These are phyloP conservation scores for Aureobasidium namibiae DNA, from an alignment of 2,329 filamentous ascomycete species.

Conservation along the genomic window DNA sequence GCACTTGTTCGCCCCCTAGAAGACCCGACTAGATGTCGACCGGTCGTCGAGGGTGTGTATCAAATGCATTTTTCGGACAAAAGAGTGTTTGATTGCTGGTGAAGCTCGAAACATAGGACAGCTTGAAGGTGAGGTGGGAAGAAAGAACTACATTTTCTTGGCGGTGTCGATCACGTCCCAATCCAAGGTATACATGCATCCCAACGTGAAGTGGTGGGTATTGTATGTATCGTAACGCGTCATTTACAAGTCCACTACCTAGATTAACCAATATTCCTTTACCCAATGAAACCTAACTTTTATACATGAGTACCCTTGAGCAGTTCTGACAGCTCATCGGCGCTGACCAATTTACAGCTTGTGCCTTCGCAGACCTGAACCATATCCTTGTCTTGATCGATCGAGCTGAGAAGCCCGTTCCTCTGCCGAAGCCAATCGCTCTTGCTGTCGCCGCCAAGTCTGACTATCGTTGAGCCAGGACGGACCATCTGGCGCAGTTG, in stretches of 20 bases:
- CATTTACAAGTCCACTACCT: too few species aligned
- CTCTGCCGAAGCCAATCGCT: slow-evolving; percentile 43
- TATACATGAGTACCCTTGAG: slow-evolving; percentile 9
- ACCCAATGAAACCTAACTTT: neutral
- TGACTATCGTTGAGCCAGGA: slow-evolving; percentile 29
- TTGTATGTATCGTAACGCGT: too few species aligned
- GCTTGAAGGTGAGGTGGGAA: neutral
- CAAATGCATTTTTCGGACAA: too few species aligned
- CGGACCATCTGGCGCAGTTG: slow-evolving; percentile 31
- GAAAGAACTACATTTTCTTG: neutral
- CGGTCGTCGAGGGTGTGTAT: neutral
- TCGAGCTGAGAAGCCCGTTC: slow-evolving; percentile 38
- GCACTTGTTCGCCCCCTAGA: neutral
- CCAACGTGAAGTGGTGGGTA: neutral
- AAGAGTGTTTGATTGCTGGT: neutral
- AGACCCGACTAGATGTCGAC: neutral
- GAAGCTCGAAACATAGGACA: neutral
- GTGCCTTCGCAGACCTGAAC: slow-evolving; percentile 41
- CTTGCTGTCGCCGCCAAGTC: slow-evolving; percentile 27
- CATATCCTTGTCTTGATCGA: slow-evolving; percentile 34
- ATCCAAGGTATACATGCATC: neutral
- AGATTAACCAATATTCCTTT: neutral
- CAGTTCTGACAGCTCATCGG: slow-evolving; percentile 8
- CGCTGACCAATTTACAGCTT: slow-evolving; percentile 23
- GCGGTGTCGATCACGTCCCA: neutral